Percentiles rank a stretch among this genome's conserved stretches.
Evolutionary conservation across 2,329 filamentous ascomycete species (phyloP).

Genomic region (Madurella mycetomatis): DNA sequence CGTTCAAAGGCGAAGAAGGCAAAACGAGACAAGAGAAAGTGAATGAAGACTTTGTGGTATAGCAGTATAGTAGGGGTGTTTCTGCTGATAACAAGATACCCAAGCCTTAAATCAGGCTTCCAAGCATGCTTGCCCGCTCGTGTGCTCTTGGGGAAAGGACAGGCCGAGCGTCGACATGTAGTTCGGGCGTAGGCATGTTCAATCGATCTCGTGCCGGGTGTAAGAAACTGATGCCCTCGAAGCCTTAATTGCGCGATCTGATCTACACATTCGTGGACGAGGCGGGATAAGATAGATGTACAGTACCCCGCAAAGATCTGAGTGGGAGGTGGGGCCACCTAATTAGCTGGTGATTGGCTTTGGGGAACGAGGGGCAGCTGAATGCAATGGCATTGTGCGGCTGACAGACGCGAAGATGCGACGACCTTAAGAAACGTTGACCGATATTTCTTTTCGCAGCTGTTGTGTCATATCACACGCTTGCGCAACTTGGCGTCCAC

Average conservation of each 20-base stretch:
- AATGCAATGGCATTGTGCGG: background rate
- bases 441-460: too few relatives aligned
- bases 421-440: too few relatives aligned
- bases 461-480: too few relatives aligned
- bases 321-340: background rate
- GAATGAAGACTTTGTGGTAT: conserved; percentile 7
- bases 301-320: background rate
- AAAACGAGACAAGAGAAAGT: conserved; percentile 35
- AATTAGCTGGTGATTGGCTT: background rate
- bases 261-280: too few relatives aligned
- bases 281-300: too few relatives aligned
- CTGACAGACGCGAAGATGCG: too few relatives aligned
- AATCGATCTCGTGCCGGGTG: too few relatives aligned
- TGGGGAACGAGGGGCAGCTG: conserved; percentile 3
- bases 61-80: background rate
- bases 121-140: background rate
- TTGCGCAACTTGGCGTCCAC: too few relatives aligned
- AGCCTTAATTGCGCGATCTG: too few relatives aligned
- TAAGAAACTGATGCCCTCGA: too few relatives aligned
- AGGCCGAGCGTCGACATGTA: background rate
- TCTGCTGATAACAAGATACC: conserved; percentile 16
- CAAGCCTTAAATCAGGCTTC: background rate
- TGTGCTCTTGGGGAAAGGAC: too few relatives aligned
- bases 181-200: background rate
- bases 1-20: conserved; percentile 52